Conservation (phyloP, 106 monocot genomes). For the Hemerocallis citrina region DNA sequence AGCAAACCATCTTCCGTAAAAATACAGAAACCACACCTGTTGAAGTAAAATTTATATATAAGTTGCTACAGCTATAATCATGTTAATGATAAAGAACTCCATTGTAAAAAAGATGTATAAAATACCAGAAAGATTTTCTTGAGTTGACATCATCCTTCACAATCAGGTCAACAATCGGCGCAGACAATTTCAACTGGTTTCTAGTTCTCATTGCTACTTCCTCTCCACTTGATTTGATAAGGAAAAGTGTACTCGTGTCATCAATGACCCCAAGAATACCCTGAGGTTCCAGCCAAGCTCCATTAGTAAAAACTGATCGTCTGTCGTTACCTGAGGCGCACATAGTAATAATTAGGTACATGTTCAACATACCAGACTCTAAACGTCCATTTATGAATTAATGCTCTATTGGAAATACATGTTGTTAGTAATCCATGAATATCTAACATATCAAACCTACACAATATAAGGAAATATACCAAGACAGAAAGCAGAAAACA, state of each 20-base stretch:
- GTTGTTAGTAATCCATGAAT: too few species aligned
- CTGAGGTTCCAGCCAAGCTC: constrained; percentile 75
- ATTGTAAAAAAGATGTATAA: not conserved
- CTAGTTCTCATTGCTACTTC: constrained; percentile 49
- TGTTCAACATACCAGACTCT: not conserved
- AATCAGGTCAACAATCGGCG: constrained; percentile 46
- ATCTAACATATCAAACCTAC: not conserved
- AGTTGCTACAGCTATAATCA: not conserved
- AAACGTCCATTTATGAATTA: not conserved
- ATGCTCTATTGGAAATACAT: not conserved
- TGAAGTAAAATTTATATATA: constrained; percentile 2
- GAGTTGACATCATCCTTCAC: constrained; percentile 33
- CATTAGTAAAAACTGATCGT: constrained; percentile 39
- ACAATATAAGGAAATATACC: not conserved
- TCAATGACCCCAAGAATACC: constrained; percentile 75
- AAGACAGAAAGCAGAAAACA: not conserved
- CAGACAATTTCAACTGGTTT: constrained; percentile 49
- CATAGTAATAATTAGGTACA: constrained; percentile 9
- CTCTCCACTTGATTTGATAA: constrained; percentile 69
- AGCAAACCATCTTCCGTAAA: constrained; percentile 57
- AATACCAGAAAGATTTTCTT: constrained; percentile 37
- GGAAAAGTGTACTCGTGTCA: constrained; percentile 46
- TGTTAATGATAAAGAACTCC: not conserved
- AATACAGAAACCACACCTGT: constrained; percentile 53
- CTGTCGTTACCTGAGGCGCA: constrained; percentile 54